Conservation (phyloP, 1,284 basidiomycete species). For the Thelephora terrestris region DNA sequence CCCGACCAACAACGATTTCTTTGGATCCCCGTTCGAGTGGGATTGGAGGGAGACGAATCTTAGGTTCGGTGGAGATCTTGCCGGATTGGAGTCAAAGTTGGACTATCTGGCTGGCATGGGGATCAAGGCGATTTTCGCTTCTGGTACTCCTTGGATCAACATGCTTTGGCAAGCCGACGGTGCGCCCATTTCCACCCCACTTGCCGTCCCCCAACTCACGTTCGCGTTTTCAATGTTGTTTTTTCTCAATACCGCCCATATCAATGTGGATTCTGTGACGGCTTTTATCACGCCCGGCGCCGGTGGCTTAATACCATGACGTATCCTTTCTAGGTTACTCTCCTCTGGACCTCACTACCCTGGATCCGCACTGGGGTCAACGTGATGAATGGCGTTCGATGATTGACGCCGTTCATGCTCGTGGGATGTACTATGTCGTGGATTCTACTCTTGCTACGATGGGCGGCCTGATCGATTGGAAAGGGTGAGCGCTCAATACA, state of each 20-base stretch:
- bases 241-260: no score
- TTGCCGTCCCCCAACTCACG: not conserved
- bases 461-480: conserved; percentile 77
- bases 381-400: conserved; percentile 67
- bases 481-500: conserved; percentile 41
- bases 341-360: conserved; percentile 77
- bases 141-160: conserved; percentile 85
- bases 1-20: conserved; percentile 84
- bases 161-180: conserved; percentile 95
- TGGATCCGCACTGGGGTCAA: conserved; percentile 87
- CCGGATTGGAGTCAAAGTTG: conserved; percentile 61
- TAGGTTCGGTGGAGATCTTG: conserved; percentile 78
- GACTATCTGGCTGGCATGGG: conserved; percentile 90
- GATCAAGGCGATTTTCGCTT: conserved; percentile 73
- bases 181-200: conserved; percentile 28
- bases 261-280: no score
- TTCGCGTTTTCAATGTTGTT: no score
- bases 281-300: no score
- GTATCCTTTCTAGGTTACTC: conserved; percentile 60
- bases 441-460: conserved; percentile 92
- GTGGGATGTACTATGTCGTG: conserved; percentile 83
- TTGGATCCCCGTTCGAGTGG: conserved; percentile 67
- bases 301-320: not conserved
- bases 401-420: conserved; percentile 67
- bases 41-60: conserved; percentile 85